Conservation (phyloP, 2,329 filamentous ascomycete species). For the Cytospora mali region DNA sequence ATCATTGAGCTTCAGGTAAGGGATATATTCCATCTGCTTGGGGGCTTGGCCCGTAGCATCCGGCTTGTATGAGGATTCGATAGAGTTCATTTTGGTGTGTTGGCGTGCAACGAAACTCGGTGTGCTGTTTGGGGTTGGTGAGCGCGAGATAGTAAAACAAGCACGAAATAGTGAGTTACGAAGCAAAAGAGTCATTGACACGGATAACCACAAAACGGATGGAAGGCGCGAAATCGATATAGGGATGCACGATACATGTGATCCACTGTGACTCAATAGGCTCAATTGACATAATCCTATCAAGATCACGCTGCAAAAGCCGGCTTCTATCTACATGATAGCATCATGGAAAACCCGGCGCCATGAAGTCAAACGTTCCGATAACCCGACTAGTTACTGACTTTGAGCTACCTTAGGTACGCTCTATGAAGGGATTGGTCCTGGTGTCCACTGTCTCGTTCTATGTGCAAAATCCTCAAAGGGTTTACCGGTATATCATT, state of each 20-base stretch:
- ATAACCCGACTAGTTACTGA: no score
- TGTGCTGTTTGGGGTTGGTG: not conserved
- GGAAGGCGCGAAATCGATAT: not conserved
- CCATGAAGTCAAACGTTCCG: no score
- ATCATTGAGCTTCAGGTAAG: constrained; percentile 71
- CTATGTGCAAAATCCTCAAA: no score
- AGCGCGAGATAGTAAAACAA: not conserved
- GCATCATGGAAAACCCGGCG: no score
- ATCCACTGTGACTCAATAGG: not conserved
- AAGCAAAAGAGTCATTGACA: no score
- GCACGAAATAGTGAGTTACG: no score
- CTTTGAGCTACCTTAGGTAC: no score
- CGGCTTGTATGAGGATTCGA: constrained; percentile 42
- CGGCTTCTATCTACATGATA: not conserved
- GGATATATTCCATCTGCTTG: constrained; percentile 49
- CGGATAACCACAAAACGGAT: not conserved
- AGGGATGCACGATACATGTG: constrained; percentile 1
- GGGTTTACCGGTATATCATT: no score
- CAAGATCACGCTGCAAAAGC: not conserved
- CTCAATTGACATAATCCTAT: not conserved
- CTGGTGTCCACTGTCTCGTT: no score
- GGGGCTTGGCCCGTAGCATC: constrained; percentile 43
- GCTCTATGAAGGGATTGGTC: no score
- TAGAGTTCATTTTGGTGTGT: constrained; percentile 46
- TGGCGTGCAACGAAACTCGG: not conserved